A percentile compares a stretch with the other conserved stretches of the same genome.
phyloP scores from a whole-genome alignment of 2,329 filamentous ascomycete genomes.

The Didymella lethalis region DNA sequence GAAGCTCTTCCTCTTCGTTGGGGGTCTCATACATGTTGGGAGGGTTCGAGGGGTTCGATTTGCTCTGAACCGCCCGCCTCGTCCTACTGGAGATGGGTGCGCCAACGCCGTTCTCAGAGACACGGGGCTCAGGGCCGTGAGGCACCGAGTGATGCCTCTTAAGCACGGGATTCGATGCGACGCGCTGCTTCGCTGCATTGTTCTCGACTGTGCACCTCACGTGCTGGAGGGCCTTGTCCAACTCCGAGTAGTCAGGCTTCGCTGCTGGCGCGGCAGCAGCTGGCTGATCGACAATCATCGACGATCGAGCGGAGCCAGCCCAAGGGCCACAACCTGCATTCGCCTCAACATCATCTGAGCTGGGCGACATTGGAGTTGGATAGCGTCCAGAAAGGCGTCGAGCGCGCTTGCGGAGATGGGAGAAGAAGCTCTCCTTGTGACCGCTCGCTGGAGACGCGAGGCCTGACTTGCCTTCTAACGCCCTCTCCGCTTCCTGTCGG shows the following conservation, averaged over 20 bases:
- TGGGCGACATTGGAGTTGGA: conserved; percentile 79
- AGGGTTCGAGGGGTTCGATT: conserved; percentile 76
- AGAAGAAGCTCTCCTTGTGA: conserved; percentile 97
- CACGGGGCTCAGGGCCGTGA: conserved; percentile 58
- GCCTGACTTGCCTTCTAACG: conserved; percentile 81
- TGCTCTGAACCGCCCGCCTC: conserved; percentile 74
- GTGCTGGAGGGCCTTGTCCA: conserved; percentile 68
- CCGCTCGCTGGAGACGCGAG: conserved; percentile 78
- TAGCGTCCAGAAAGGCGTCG: conserved; percentile 91
- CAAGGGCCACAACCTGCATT: conserved; percentile 90
- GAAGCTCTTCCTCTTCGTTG: conserved; percentile 93
- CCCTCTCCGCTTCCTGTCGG: conserved; percentile 88
- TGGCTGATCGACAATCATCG: conserved; percentile 72
- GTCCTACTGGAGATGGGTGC: conserved; percentile 80
- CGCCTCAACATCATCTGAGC: conserved; percentile 88
- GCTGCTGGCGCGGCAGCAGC: conserved; percentile 57
- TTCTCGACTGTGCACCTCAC: conserved; percentile 66
- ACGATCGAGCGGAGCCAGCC: conserved; percentile 80
- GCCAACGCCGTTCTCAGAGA: conserved; percentile 62
- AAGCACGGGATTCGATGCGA: conserved; percentile 56
- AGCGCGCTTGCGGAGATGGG: conserved; percentile 91
- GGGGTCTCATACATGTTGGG: conserved; percentile 90
- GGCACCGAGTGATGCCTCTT: conserved; percentile 60
- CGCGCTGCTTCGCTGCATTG: conserved; percentile 48
- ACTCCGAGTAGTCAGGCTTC: conserved; percentile 64